These are phyloP conservation scores for Zasmidium angulare DNA, from an alignment of 2,329 filamentous ascomycete species.

Conservation along the genomic window DNA sequence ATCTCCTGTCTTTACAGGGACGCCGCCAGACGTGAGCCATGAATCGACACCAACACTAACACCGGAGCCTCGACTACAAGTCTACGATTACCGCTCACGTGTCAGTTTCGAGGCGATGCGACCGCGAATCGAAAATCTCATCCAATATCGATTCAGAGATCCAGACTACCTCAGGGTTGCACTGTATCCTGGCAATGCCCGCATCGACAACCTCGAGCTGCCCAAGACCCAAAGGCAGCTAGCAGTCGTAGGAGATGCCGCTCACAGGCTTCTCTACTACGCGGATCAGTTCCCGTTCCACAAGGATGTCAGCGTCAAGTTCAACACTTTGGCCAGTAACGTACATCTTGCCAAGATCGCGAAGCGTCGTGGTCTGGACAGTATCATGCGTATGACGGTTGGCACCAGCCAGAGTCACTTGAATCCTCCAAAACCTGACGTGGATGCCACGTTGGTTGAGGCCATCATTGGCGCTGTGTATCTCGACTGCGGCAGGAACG, in stretches of 20 bases:
- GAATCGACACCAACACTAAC: background rate
- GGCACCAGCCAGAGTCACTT: background rate
- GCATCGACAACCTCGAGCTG: background rate
- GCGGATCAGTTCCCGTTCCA: background rate
- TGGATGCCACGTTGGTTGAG: background rate
- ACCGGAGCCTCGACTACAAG: background rate
- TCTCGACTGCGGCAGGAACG: background rate
- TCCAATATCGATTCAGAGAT: background rate
- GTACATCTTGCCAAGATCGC: background rate
- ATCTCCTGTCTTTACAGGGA: too few species aligned
- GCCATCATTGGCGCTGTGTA: constrained; percentile 3
- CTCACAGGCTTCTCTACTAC: background rate
- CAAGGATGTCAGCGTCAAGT: background rate
- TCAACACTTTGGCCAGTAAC: background rate
- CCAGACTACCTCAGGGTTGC: background rate
- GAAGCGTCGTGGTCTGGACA: background rate
- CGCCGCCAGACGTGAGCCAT: background rate
- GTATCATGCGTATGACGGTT: background rate
- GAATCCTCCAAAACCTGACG: too few species aligned
- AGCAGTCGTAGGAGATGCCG: background rate
- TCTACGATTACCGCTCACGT: background rate
- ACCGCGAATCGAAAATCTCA: background rate
- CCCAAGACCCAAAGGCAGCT: background rate
- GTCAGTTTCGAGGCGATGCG: background rate
- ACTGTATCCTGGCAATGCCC: background rate